Base-by-base conservation (phyloP, 345 rosid species). In the Camelina neglecta region DNA sequence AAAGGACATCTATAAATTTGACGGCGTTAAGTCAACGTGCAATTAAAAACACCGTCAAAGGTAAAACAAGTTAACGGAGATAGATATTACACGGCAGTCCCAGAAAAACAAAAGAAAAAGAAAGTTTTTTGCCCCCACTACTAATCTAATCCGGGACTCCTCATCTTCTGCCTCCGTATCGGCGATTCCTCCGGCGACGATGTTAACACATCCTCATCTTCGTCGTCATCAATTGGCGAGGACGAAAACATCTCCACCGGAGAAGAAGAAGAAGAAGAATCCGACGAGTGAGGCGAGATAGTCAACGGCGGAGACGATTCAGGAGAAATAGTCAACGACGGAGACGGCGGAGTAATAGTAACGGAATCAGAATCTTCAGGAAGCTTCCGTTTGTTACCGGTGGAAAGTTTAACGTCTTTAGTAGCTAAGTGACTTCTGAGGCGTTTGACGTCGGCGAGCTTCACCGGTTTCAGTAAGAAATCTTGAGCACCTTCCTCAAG, bases 401-500 rank as follows among this genome's bases (percentile, higher is more conserved):
- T 60, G 31, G 79, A 29, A 5, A 42, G 62, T 71, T 79, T 69
- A 18, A 77, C 26, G 15, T 86, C 92, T 67, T 74, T 87, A 20
- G 68, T 87, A 20, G 68, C 44, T 82, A 89, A 82, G 80, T 71
- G 82, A 48, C 78, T 90, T 74, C 86, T 88, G 29, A 95, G 47
- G 20, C 96, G 90, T 75, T 88, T 81, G 33, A 95, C 97, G 62
- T 95, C 99, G 9, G 97, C 81, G 57, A 87, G 79, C 75, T 95
- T 95, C 85, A 95, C 96, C 36, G 99, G 99, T 79, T 95, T 95
- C 67, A 92, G 80, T 71, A 95, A 82, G 51, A 92, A 95, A 20
- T 90, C 97, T 81, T 92, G 87, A 2, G 99, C 99, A 7, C 99
- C 99, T 87, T 92, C 97, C 83, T 92, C 97, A 38, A 95, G 83